Base-by-base conservation (phyloP, 495 filamentous ascomycete genomes). In the Cudoniella acicularis region DNA sequence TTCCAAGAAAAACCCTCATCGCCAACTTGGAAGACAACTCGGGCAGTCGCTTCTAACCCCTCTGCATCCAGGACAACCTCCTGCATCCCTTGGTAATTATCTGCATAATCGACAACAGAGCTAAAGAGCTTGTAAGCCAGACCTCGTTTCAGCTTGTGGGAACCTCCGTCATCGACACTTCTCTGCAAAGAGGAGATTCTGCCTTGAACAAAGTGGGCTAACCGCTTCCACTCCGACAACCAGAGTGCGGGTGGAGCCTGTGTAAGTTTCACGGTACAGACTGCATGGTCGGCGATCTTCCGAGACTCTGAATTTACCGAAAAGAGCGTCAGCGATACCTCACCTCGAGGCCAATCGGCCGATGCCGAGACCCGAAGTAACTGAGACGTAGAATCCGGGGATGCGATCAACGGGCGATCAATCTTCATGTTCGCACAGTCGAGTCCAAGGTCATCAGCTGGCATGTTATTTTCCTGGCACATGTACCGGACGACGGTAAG, bases 81-180 rank as follows among this genome's bases (percentile, higher is more conserved):
- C 49, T 87, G 78, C 73, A 92, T 85, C 20, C 84, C 87, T 57
- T 80, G 77, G 72, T 89, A 94, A 18, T 81, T 77, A 0, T 69
- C 71, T 43, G 80, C 77, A 63, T 87, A 91, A 30, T 89, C 80
- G 22, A 88, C 88, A 1, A 91, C 72, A 36, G 85, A 72, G 16
- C 4, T 67, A 57, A 93, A 86, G 8, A 92, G 73, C 65, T 88
- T 87, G 73, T 94, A 93, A 1, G 83, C 84, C 72, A 91, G 80
- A 16, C 82, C 80, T 0, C 82, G 78, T 10, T 61, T 61, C 17
- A 49, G 8, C 21, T 43, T 49, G 26, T 41, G 43, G 17, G 16
- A 10, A 1, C 13, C n/a, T 16, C 58, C 83, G 80, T 67, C 88
- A 67, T 73, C 77, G 78, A 51, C 82, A 82, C n/a, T 83, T 11